phyloP scores from a whole-genome alignment of 495 filamentous ascomycete genomes.

The Physcia stellaris region DNA sequence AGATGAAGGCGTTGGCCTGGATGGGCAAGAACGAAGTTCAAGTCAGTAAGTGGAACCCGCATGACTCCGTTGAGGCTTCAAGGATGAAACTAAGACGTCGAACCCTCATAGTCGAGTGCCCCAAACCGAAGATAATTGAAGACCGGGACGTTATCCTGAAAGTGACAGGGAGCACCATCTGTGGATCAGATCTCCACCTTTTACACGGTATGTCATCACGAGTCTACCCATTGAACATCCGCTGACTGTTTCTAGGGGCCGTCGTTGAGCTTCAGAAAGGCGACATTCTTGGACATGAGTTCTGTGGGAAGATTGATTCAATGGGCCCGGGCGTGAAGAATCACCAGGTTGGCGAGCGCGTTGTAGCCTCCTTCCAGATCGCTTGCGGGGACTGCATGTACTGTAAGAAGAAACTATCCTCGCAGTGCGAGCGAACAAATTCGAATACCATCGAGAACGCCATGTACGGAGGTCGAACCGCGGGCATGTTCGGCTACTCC shows the following conservation, averaged over 20 bases:
- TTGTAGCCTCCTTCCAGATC: slow-evolving; percentile 81
- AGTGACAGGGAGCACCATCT: slow-evolving; percentile 76
- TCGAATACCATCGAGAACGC: slow-evolving; percentile 50
- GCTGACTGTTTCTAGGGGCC: slow-evolving; percentile 31
- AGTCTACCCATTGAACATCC: neutral
- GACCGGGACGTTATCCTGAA: slow-evolving; percentile 67
- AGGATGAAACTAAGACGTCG: neutral
- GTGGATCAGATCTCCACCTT: slow-evolving; percentile 76
- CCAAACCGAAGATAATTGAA: slow-evolving; percentile 59
- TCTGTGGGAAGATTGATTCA: slow-evolving; percentile 66
- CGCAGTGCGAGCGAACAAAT: slow-evolving; percentile 70
- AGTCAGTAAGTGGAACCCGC: slow-evolving; percentile 25
- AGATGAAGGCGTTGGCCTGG: slow-evolving; percentile 63
- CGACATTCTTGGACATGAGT: slow-evolving; percentile 85
- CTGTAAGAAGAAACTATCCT: slow-evolving; percentile 61
- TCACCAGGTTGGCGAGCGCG: slow-evolving; percentile 55
- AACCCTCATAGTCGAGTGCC: slow-evolving; percentile 34
- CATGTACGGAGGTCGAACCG: slow-evolving; percentile 61
- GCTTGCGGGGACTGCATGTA: slow-evolving; percentile 56
- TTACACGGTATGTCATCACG: slow-evolving; percentile 40
- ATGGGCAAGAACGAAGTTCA: slow-evolving; percentile 54
- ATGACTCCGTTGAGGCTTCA: neutral
- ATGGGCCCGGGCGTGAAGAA: slow-evolving; percentile 47
- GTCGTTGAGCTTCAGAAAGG: slow-evolving; percentile 65
- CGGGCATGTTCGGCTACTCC: slow-evolving; percentile 43